Percentiles rank a stretch among this genome's conserved stretches.
phyloP scores from a whole-genome alignment of 176 grass and related monocot species.

The Triticum turgidum region DNA sequence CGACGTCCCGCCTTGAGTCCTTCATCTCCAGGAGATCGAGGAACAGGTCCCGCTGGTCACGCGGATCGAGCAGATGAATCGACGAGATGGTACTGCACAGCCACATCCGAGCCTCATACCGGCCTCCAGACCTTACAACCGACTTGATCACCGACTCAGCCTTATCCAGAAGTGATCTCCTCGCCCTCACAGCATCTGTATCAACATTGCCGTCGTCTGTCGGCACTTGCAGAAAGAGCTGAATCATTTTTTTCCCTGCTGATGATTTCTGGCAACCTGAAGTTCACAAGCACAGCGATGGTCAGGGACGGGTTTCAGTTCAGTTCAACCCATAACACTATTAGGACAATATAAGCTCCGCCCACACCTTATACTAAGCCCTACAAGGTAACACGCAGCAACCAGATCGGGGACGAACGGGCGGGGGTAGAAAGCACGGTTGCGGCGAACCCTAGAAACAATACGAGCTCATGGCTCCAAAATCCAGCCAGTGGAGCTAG shows the following conservation, averaged over 20 bases:
- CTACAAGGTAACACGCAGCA: not conserved
- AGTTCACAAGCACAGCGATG: not conserved
- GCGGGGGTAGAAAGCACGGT: not conserved
- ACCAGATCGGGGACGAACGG: not conserved
- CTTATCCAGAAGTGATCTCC: constrained; percentile 45
- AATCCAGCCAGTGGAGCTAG: not conserved
- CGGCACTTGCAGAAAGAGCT: constrained; percentile 49
- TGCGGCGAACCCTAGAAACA: not conserved
- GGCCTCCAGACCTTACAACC: constrained; percentile 46
- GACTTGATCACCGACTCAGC: constrained; percentile 63
- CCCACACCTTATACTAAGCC: not conserved
- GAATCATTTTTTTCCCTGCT: constrained; percentile 46
- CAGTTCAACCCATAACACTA: not conserved
- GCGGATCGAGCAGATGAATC: constrained; percentile 48
- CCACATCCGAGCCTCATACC: constrained; percentile 75
- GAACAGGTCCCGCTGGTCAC: constrained; percentile 58
- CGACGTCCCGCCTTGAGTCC: constrained; percentile 49
- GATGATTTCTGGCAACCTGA: constrained; percentile 7
- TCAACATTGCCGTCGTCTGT: constrained; percentile 18
- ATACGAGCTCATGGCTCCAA: not conserved
- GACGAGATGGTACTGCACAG: constrained; percentile 65
- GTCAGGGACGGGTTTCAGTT: not conserved
- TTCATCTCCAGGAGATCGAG: constrained; percentile 58
- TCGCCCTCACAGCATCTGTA: constrained; percentile 38
- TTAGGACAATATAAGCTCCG: no score